Conservation (phyloP, 176 grass and related monocot genomes). For the Phragmites australis region DNA sequence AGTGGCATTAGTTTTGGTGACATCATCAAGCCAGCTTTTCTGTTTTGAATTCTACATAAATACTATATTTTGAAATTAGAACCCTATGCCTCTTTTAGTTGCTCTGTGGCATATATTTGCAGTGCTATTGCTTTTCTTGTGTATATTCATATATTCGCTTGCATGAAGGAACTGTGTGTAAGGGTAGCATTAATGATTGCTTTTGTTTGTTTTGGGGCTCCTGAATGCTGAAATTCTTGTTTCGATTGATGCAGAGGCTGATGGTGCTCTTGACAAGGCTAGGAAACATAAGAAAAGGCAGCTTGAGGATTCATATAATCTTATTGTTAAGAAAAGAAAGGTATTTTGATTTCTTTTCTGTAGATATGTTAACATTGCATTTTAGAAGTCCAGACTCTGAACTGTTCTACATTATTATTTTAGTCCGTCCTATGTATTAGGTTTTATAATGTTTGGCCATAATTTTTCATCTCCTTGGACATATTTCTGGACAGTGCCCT, state of each 20-base stretch:
- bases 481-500: neutral
- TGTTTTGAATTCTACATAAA: neutral
- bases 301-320: conserved; percentile 87
- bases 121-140: neutral
- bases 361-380: neutral
- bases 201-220: neutral
- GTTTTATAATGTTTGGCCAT: neutral
- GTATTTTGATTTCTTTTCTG: conserved; percentile 52
- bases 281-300: conserved; percentile 99
- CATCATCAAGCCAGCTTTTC: neutral
- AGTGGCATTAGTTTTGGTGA: too few species aligned
- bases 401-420: conserved; percentile 4
- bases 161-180: neutral
- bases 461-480: neutral
- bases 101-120: neutral
- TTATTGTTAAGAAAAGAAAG: conserved; percentile 94
- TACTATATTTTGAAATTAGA: conserved; percentile 11
- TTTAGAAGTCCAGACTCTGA: neutral
- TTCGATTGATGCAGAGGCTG: conserved; percentile 67
- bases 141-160: neutral
- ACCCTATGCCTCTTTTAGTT: neutral
- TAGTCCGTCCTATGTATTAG: neutral
- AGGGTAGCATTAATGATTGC: neutral
- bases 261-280: conserved; percentile 98
- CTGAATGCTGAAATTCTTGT: conserved; percentile 18